Percentiles rank a stretch among this genome's conserved stretches.
Evolutionary conservation across 202 grass and related monocot genomes (phyloP).

Genomic region (Schoenoplectus tabernaemontani): DNA sequence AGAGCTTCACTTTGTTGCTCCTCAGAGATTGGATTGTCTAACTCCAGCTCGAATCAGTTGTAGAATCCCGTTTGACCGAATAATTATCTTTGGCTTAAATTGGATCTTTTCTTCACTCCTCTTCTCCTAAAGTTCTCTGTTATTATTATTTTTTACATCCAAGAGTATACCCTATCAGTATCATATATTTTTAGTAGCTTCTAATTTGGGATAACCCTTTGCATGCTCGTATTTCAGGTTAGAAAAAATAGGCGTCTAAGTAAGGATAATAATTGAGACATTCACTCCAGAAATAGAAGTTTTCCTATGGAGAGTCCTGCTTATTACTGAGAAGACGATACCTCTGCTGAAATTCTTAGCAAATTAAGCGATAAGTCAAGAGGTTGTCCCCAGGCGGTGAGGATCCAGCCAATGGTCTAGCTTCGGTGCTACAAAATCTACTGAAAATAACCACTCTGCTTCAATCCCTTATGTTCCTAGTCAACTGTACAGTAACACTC

Average conservation of each 20-base stretch:
- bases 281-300: neutral
- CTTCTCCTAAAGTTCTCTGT: neutral
- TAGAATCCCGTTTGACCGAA: neutral
- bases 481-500: neutral
- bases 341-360: neutral
- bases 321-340: neutral
- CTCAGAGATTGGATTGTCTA: slow-evolving; percentile 4
- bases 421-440: neutral
- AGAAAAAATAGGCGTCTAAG: neutral
- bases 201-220: slow-evolving; percentile 1
- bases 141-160: neutral
- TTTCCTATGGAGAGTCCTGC: neutral
- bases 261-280: neutral
- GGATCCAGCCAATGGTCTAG: neutral
- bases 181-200: slow-evolving; percentile 3
- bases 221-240: neutral
- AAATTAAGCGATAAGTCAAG: neutral
- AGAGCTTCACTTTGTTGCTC: neutral
- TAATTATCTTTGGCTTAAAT: neutral
- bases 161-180: neutral
- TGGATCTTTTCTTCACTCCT: neutral
- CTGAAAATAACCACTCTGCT: neutral
- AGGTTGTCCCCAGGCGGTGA: neutral
- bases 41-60: neutral
- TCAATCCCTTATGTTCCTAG: neutral